These are phyloP conservation scores for Metschnikowia borealis DNA, from an alignment of 805 yeast genomes.

Conservation along the genomic window DNA sequence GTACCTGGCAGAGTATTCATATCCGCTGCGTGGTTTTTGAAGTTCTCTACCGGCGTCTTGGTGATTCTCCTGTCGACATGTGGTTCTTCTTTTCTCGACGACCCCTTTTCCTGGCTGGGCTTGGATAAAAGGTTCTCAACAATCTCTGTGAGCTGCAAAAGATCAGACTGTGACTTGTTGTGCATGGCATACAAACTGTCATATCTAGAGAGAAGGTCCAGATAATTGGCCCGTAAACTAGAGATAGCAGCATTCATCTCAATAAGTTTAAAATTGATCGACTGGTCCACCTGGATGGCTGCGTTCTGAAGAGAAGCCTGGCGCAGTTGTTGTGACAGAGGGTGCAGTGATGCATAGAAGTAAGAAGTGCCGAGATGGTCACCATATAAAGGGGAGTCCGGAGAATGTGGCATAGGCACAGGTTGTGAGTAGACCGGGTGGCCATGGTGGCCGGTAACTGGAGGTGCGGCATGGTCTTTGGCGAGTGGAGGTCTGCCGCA, in stretches of 20 bases:
- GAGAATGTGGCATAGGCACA: constrained; percentile 14
- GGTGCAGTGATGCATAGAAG: constrained; percentile 12
- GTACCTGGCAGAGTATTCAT: constrained; percentile 15
- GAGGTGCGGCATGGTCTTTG: constrained; percentile 3
- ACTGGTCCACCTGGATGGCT: constrained; percentile 12
- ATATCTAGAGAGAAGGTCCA: constrained; percentile 40
- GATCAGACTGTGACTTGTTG: constrained; percentile 48
- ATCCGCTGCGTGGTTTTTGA: constrained; percentile 8
- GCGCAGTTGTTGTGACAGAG: constrained; percentile 17
- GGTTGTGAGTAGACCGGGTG: constrained; percentile 10
- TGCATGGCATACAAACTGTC: constrained; percentile 48
- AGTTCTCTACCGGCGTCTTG: constrained; percentile 12
- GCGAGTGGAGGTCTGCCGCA: background rate
- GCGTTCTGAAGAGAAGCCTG: constrained; percentile 17
- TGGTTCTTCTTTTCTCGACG: constrained; percentile 5
- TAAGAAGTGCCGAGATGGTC: constrained; percentile 12
- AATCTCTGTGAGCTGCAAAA: constrained; percentile 48
- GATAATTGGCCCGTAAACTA: constrained; percentile 40
- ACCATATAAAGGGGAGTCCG: constrained; percentile 10
- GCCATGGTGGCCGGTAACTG: constrained; percentile 8
- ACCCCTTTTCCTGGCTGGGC: background rate
- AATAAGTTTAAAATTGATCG: constrained; percentile 22
- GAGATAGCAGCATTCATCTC: constrained; percentile 40
- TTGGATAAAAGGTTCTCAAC: constrained; percentile 25
- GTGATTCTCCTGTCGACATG: constrained; percentile 7